These are phyloP conservation scores for Begonia loranthoides DNA, from an alignment of 306 rosid genomes.

Conservation along the genomic window DNA sequence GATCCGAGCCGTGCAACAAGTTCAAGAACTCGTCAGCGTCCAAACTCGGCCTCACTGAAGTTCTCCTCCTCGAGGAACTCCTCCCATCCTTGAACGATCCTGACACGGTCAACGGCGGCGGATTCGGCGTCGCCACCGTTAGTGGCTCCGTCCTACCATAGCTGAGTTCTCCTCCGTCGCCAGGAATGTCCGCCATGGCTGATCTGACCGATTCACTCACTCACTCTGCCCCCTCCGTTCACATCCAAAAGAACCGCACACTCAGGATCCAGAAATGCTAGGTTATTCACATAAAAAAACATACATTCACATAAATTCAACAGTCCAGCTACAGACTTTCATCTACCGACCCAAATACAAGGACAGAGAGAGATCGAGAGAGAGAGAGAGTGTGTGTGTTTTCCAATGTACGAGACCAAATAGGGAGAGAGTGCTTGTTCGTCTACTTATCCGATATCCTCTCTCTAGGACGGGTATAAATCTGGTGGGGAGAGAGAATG, in stretches of 20 bases:
- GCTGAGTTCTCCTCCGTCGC: slow-evolving; percentile 29
- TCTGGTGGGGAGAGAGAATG: not conserved
- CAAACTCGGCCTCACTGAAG: slow-evolving; percentile 67
- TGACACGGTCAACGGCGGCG: slow-evolving; percentile 42
- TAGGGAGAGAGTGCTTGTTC: not conserved
- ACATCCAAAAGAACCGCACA: slow-evolving; percentile 42
- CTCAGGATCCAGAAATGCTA: slow-evolving; percentile 30
- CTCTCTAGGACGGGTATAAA: not conserved
- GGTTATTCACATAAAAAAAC: slow-evolving; percentile 28
- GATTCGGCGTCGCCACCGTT: not conserved
- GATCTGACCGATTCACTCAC: slow-evolving; percentile 38
- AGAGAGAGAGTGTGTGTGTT: too few species aligned
- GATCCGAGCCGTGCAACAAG: slow-evolving; percentile 97
- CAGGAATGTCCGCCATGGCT: slow-evolving; percentile 67
- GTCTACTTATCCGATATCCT: not conserved
- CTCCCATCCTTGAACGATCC: slow-evolving; percentile 87
- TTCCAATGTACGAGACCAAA: not conserved
- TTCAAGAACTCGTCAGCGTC: slow-evolving; percentile 93
- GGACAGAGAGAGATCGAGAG: not conserved
- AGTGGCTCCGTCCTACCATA: not conserved
- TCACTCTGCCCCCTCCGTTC: slow-evolving; percentile 9
- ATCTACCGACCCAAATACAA: not conserved
- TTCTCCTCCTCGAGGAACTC: slow-evolving; percentile 66
- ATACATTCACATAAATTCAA: not conserved
- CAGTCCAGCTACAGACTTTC: not conserved